Evolutionary conservation across 208 protist genomes (phyloP).

Genomic region (Crithidia thermophila): DNA sequence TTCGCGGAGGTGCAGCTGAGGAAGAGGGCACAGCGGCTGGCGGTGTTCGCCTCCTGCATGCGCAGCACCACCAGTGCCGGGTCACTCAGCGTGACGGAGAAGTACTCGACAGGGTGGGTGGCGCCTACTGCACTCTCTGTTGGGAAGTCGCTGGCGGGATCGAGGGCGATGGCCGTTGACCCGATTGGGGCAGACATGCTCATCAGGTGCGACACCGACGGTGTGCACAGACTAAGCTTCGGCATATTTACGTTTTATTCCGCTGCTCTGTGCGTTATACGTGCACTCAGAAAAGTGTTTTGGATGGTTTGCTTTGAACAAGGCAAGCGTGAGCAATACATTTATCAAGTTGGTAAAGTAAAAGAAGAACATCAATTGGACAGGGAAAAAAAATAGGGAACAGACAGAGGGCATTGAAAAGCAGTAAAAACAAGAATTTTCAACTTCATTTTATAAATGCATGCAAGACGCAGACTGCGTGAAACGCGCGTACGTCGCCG

Average conservation of each 20-base stretch:
- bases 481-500: background rate
- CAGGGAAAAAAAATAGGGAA: too few relatives aligned
- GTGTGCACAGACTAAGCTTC: background rate
- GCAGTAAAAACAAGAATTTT: too few relatives aligned
- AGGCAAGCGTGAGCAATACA: too few relatives aligned
- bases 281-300: background rate
- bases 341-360: too few relatives aligned
- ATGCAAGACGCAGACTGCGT: too few relatives aligned
- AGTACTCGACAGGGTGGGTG: conserved; percentile 61
- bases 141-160: conserved; percentile 25
- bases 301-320: background rate
- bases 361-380: too few relatives aligned
- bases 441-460: too few relatives aligned
- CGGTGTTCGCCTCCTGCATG: conserved; percentile 83
- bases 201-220: conserved; percentile 10
- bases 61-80: conserved; percentile 63
- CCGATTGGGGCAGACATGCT: conserved; percentile 13
- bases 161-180: conserved; percentile 18
- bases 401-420: too few relatives aligned
- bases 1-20: conserved; percentile 62
- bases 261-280: background rate
- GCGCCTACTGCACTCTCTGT: conserved; percentile 36
- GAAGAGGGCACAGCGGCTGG: conserved; percentile 72
- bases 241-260: too few relatives aligned
- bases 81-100: conserved; percentile 47